Base-by-base conservation (phyloP, 371 early-diverging fungal species). In the Phascolomyces articulosus region DNA sequence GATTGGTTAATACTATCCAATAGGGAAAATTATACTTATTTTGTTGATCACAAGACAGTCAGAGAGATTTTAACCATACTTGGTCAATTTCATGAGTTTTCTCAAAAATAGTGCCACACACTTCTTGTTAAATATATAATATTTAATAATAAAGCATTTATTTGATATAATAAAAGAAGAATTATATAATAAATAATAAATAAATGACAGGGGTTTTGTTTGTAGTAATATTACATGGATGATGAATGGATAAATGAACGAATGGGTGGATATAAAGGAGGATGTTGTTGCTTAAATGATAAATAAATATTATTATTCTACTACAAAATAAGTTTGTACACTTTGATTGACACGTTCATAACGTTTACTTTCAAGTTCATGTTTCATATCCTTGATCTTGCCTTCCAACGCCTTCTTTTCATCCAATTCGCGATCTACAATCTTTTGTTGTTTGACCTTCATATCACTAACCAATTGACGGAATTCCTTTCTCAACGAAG, bases 401-500 rank as follows among this genome's bases (percentile, higher is more conserved):
- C 66, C 71, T 55, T 89, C 89, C 16, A 87, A 57, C 3, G 67
- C 63, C 28, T 78, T 76, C 62, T 78, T 78, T 70, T 89, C 89
- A 15, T 82, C 77, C 2, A 72, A 75, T 64, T 87, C 87, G 41
- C 80, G 73, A 11, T 83, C 79, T 8, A 87, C 58, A 1, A 73
- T 61, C 55, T 77, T 78, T 59, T 85, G 83, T 51, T 89, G 87
- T 28, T 89, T 87, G 8, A 70, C 58, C 54, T 85, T 82, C 58
- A 85, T 65, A 38, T 86, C 85, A n/a, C 60, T 73, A 61, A 87
- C 83, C 65, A 87, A 81, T 13, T 80, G 71, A 56, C 86, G 70
- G 60, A 89, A 89, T 48, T 89, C 89, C 61, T 79, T 85, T 24
- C 89, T 71, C 48, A 89, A 60, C 0, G 86, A 78, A 2, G 87